Base-by-base conservation (phyloP, 192 early-diverging fungal genomes). In the Paraglomus brasilianum region DNA sequence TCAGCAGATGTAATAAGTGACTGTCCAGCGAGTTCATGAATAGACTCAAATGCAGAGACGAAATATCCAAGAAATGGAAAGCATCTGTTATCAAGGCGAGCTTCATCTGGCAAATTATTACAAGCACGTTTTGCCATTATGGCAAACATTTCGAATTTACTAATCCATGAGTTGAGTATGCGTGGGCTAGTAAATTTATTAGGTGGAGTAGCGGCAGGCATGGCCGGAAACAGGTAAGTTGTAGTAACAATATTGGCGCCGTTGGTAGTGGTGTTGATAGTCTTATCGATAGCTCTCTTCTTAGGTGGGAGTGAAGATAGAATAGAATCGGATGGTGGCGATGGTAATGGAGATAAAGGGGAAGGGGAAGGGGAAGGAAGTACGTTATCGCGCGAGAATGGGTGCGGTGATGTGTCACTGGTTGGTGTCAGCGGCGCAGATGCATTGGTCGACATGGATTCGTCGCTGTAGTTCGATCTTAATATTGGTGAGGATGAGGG, bases 51-150 rank as follows among this genome's bases (percentile, higher is more conserved):
- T 13, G 47, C 30, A 36, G 60, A 63, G 47, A 63, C 42, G 41
- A 63, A 63, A 45, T 63, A 24, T 63, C 30, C 60, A 15, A 63
- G 38, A 17, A 63, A 63, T 46, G 60, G 60, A 13, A 63, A 63
- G 24, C 60, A 63, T 63, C 42, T 43, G 15, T 21, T 43, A 63
- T 63, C 60, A 6, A 46, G 1, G 22, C 60, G 43, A 11, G 60
- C 10, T 46, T 36, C 44, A 14, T 14, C 6, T 44, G 15, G 43
- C 9, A 63, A 21, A 9, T 24, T 63, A 19, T 11, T 10, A 46
- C 60, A 63, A 8, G 60, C 22, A 0, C 60, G 40, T 63, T 44
- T 63, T 19, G 60, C 43, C 1, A 24, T 11, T 24, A 63, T 63
- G n/a, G 60, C 22, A 63, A 24, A 63, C 5, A 44, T 24, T 45